Evolutionary conservation across 345 rosid genomes (phyloP), one percentile per base, ranked within the genome.

Genomic region (Gossypium rotundifolium): DNA sequence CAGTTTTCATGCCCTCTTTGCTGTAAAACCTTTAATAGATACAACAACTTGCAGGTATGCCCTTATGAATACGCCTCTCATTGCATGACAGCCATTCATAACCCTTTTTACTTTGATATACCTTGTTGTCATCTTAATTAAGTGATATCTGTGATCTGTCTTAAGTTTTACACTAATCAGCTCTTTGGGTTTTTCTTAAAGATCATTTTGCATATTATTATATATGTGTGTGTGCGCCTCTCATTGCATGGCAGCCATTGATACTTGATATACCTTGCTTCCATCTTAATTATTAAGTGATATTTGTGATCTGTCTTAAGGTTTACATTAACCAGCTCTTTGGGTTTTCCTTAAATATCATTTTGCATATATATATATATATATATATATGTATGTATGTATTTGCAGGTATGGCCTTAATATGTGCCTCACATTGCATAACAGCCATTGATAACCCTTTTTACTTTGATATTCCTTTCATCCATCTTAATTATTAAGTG

Each of bases 1-100:
- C 90, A 83, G 71, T 88, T 86, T 74, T 78, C 92, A 44, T 88
- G 90, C 74, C 82, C 88, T 48, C 77, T 85, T 77, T 88, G 90
- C 80, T 42, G 29, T 73, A 88, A 88, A 68, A 83, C 83, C 85
- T 88, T 88, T 70, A 88, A 83, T 77, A 84, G 92, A 76, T 81
- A 86, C 81, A 88, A 87, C 76, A 86, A 88, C 78, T 76, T 86
- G 76, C 92, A 88, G 92, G 92, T 85, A 55, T 18, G 63, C 20
- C 25, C 60, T 9, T 55, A 33, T 33, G 40, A 51, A 55, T 55
- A 10, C 2, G 25, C 60, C 11, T 52, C 60, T 45, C 52, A 22
- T 27, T 66, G 54, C 73, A 55, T 74, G 54, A 14, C 55, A 51
- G 44, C 3, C n/a, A 68, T 46, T 57, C 29, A 23, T 11, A 60